phyloP scores from a whole-genome alignment of 495 filamentous ascomycete species.

The Friedmanniomyces endolithicus region DNA sequence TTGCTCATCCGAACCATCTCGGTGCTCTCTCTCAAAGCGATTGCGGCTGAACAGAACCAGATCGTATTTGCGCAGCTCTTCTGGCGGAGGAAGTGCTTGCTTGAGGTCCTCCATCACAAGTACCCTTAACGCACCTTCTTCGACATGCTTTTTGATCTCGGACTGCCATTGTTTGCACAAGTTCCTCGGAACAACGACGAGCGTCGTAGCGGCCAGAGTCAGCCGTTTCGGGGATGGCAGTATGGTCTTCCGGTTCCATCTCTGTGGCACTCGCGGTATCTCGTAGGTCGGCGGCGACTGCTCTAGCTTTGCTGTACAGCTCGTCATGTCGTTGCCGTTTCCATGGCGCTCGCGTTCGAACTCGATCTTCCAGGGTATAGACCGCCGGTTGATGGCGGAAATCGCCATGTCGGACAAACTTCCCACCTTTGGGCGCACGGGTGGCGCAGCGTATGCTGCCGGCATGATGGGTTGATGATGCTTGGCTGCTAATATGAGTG shows the following conservation, averaged over 20 bases:
- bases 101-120: conserved; percentile 42
- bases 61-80: conserved; percentile 56
- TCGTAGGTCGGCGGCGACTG: conserved; percentile 36
- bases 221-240: conserved; percentile 39
- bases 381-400: conserved; percentile 48
- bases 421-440: conserved; percentile 36
- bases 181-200: conserved; percentile 59
- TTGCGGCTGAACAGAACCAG: conserved; percentile 64
- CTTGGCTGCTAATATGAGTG: conserved; percentile 69
- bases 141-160: conserved; percentile 59
- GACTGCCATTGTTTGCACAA: conserved; percentile 56
- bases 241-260: conserved; percentile 30
- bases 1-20: conserved; percentile 29
- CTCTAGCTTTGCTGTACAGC: conserved; percentile 46
- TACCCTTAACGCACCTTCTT: conserved; percentile 44
- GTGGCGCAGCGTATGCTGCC: conserved; percentile 40
- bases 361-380: conserved; percentile 54
- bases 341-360: conserved; percentile 35
- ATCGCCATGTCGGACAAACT: conserved; percentile 61
- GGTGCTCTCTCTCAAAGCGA: conserved; percentile 54
- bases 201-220: conserved; percentile 51
- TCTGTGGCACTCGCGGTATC: conserved; percentile 32
- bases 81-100: conserved; percentile 44
- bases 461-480: conserved; percentile 56
- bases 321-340: conserved; percentile 30